Evolutionary conservation across 306 rosid genomes (phyloP), one percentile per base, ranked within the genome.

Genomic region (Leucaena leucocephala): DNA sequence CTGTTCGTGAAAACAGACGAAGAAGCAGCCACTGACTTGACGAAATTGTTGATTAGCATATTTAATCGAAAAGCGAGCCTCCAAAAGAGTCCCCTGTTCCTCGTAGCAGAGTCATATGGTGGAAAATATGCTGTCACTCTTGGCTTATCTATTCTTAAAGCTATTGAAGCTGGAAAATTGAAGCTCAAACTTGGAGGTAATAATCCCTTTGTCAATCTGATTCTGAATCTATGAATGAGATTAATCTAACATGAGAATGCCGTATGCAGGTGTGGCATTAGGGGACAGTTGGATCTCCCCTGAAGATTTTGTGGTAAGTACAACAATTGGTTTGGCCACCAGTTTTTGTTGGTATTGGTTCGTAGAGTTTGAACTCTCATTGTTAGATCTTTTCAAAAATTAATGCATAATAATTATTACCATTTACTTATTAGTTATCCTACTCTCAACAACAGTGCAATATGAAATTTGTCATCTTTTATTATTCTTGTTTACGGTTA

Each of bases 231-330:
- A 6, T 49, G 43, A 63, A 36, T 77, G 52, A 21, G 55, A 42
- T 63, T 64, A 58, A 48, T 71, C 67, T 33, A 16, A 15, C 57
- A 1, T 50, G 11, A 19, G 27, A 19, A 0, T 22, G 27, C 67
- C 59, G 57, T 59, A 7, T 82, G 76, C 57, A 94, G 98, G 98
- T 76, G 98, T 95, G 83, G 96, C 88, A 80, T 81, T 95, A 73
- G 98, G 98, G 81, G 92, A 95, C 68, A 87, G 90, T 76, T 95
- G 98, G 98, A 95, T 95, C 79, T 95, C 98, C 59, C 98, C 98
- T 0, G 98, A 95, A 84, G 98, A 95, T 86, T 95, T 71, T 86
- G 96, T 89, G 81, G 98, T 91, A 66, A 22, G 83, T 69, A 52
- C 59, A 68, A 19, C 42, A 75, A 61, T 52, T 55, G 7, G n/a